Percentiles rank a stretch among this genome's conserved stretches.
Evolutionary conservation across 2,329 filamentous ascomycete species (phyloP).

Genomic region (Verticillium dahliae): DNA sequence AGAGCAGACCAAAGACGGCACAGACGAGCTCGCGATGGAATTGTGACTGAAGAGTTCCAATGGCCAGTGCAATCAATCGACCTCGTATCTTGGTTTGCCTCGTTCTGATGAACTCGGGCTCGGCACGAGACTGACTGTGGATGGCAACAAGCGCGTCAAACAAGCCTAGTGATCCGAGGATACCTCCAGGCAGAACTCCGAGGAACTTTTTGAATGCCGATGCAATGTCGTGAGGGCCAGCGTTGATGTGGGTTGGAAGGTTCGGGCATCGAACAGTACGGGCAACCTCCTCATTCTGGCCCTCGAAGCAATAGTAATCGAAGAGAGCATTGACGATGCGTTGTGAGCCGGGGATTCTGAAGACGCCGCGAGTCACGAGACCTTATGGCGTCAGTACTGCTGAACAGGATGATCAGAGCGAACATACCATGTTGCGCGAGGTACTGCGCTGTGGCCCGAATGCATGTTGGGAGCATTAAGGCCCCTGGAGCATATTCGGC

Average conservation of each 20-base stretch:
- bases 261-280: conserved; percentile 53
- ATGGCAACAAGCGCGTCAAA: conserved; percentile 59
- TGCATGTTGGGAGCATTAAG: conserved; percentile 56
- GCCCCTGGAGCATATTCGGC: conserved; percentile 49
- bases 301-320: conserved; percentile 52
- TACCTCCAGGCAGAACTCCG: conserved; percentile 55
- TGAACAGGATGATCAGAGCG: too few relatives aligned
- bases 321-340: conserved; percentile 52
- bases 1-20: conserved; percentile 59
- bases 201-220: conserved; percentile 63
- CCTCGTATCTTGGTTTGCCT: conserved; percentile 53
- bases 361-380: conserved; percentile 49
- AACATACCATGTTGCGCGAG: conserved; percentile 52
- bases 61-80: conserved; percentile 57
- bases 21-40: conserved; percentile 59
- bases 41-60: conserved; percentile 51
- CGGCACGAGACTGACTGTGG: conserved; percentile 45
- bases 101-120: conserved; percentile 43
- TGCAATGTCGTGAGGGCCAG: conserved; percentile 57
- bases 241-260: conserved; percentile 53
- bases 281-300: conserved; percentile 42
- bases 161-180: conserved; percentile 54
- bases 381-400: conserved; percentile 15
- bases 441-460: conserved; percentile 60
- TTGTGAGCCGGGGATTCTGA: conserved; percentile 55